Conservation (phyloP, 2,329 filamentous ascomycete species). For the Fusarium caatingaense region DNA sequence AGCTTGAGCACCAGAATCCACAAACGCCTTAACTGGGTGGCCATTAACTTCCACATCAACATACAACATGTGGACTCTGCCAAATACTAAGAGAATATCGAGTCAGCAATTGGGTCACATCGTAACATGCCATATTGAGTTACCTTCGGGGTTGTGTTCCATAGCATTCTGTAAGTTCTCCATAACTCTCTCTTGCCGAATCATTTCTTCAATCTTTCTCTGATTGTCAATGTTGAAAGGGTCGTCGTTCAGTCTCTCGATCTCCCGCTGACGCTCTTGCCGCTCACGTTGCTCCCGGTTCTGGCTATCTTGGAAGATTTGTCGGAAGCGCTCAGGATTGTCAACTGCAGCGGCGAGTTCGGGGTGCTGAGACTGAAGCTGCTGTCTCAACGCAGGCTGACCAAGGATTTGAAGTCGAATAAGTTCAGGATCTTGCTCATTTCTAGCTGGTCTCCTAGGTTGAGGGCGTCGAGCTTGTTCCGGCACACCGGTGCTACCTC, state of each 20-base stretch:
- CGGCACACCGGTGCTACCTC: slow-evolving; percentile 59
- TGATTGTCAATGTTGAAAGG: slow-evolving; percentile 95
- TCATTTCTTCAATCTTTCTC: slow-evolving; percentile 94
- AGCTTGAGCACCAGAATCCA: slow-evolving; percentile 96
- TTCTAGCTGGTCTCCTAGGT: slow-evolving; percentile 48
- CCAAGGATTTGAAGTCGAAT: slow-evolving; percentile 85
- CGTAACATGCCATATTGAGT: slow-evolving; percentile 42
- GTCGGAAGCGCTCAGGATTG: slow-evolving; percentile 79
- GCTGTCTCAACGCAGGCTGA: slow-evolving; percentile 76
- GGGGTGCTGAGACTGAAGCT: slow-evolving; percentile 78
- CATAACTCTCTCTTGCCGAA: slow-evolving; percentile 91
- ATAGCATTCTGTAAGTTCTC: slow-evolving; percentile 97
- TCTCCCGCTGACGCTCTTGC: slow-evolving; percentile 82
- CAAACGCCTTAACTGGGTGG: slow-evolving; percentile 91
- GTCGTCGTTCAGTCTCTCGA: slow-evolving; percentile 88
- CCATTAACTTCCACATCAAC: slow-evolving; percentile 96
- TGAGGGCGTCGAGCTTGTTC: slow-evolving; percentile 50
- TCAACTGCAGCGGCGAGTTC: slow-evolving; percentile 81
- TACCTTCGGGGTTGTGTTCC: slow-evolving; percentile 97
- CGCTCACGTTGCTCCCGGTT: slow-evolving; percentile 78
- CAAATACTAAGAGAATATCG: slow-evolving; percentile 74
- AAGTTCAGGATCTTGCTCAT: slow-evolving; percentile 77
- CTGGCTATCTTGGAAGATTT: slow-evolving; percentile 75
- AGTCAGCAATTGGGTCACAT: slow-evolving; percentile 6
- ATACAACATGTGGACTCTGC: slow-evolving; percentile 94